A percentile compares a stretch with the other conserved stretches of the same genome.
Conservation (phyloP, 768 basidiomycete genomes). For the Royoungia palumana region DNA sequence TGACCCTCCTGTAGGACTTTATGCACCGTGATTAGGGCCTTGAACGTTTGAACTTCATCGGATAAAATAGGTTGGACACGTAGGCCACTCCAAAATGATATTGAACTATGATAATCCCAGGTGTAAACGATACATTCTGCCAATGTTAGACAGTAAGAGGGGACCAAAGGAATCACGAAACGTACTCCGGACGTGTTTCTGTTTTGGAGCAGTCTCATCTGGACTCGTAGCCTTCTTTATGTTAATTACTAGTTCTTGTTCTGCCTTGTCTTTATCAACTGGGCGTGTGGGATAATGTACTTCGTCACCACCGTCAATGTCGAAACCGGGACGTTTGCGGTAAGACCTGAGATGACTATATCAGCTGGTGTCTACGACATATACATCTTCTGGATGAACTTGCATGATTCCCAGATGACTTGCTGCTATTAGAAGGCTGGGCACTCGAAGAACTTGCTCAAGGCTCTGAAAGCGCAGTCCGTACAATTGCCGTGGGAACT, state of each 20-base stretch:
- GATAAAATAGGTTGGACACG: conserved; percentile 95
- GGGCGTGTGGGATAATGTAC: conserved; percentile 95
- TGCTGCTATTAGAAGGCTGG: conserved; percentile 1
- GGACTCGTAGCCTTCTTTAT: conserved; percentile 98
- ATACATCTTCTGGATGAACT: conserved; percentile 14
- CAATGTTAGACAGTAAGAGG: conserved; percentile 11
- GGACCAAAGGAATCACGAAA: conserved; percentile 19
- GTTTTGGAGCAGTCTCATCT: conserved; percentile 96
- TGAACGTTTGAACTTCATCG: conserved; percentile 98
- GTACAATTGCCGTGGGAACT: conserved; percentile 20
- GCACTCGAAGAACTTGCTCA: neutral
- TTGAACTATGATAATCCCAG: conserved; percentile 98
- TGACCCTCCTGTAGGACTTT: conserved; percentile 98
- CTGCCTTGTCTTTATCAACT: conserved; percentile 98
- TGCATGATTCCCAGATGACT: conserved; percentile 19
- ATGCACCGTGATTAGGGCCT: conserved; percentile 95
- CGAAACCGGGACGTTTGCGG: conserved; percentile 45
- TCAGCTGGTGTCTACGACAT: conserved; percentile 8
- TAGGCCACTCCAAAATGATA: conserved; percentile 96
- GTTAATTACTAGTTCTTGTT: conserved; percentile 87
- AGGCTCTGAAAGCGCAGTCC: conserved; percentile 8
- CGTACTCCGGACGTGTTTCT: conserved; percentile 98
- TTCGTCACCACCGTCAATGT: conserved; percentile 68
- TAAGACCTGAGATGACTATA: conserved; percentile 26
- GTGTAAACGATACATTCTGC: conserved; percentile 98